phyloP scores from a whole-genome alignment of 148 eudicot species.

The Camellia sinensis region DNA sequence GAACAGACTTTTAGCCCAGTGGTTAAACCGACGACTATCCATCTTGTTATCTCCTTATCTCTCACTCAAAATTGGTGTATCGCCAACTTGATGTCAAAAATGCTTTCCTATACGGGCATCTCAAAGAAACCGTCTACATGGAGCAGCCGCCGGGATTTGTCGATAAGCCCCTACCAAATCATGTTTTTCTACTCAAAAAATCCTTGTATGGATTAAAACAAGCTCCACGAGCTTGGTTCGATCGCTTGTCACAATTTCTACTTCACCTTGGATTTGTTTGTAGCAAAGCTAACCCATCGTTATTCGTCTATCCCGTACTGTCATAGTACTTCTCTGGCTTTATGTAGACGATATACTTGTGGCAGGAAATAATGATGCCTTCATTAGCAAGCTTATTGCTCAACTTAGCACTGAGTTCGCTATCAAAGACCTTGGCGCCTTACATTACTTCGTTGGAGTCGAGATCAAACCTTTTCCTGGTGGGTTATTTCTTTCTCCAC shows the following conservation, averaged over 20 bases:
- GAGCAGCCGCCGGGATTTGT: not conserved
- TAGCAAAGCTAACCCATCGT: not conserved
- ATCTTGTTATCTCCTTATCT: not conserved
- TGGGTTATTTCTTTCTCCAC: too few relatives aligned
- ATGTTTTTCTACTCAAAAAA: not conserved
- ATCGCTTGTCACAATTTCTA: not conserved
- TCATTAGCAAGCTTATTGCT: too few relatives aligned
- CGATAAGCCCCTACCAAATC: not conserved
- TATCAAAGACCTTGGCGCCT: too few relatives aligned
- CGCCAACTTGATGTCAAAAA: too few relatives aligned
- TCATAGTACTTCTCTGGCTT: too few relatives aligned
- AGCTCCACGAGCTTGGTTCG: not conserved
- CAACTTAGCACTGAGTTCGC: too few relatives aligned
- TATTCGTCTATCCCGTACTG: too few relatives aligned
- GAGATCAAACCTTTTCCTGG: too few relatives aligned
- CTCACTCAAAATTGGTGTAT: not conserved
- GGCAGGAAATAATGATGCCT: too few relatives aligned
- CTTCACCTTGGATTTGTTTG: not conserved
- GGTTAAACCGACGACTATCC: not conserved
- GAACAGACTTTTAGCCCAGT: not conserved
- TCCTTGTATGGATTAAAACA: not conserved
- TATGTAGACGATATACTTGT: too few relatives aligned
- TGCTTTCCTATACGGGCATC: not conserved
- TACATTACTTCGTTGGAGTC: too few relatives aligned
- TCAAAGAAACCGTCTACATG: not conserved